Evolutionary conservation across 2,329 filamentous ascomycete species (phyloP).

Genomic region (Pezicula carpinea): DNA sequence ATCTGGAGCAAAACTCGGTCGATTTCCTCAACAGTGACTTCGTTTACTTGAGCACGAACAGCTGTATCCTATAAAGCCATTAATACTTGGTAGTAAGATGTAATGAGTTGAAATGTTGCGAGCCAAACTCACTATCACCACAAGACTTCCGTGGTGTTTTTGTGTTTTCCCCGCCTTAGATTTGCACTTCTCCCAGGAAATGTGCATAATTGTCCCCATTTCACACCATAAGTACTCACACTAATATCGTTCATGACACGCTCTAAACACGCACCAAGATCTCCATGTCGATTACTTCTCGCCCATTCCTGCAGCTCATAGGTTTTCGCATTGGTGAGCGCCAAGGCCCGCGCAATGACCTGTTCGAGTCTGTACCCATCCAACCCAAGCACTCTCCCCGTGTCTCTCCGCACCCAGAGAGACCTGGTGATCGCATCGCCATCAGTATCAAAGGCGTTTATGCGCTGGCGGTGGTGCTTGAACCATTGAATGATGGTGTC

Average conservation of each 20-base stretch:
- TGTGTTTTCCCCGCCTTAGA: background rate
- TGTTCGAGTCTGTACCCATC: slow-evolving; percentile 57
- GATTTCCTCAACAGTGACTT: slow-evolving; percentile 67
- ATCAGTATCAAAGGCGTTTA: slow-evolving; percentile 54
- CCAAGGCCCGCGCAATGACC: slow-evolving; percentile 63
- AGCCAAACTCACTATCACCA: background rate
- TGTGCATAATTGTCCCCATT: background rate
- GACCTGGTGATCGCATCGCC: slow-evolving; percentile 66
- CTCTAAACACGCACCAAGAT: slow-evolving; percentile 56
- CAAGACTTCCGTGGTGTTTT: background rate
- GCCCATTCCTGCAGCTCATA: slow-evolving; percentile 59
- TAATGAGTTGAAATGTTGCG: slow-evolving; percentile 28
- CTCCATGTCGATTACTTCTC: slow-evolving; percentile 46
- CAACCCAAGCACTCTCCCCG: slow-evolving; percentile 73
- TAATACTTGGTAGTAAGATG: slow-evolving; percentile 7
- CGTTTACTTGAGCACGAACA: slow-evolving; percentile 5
- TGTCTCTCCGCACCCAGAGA: slow-evolving; percentile 69
- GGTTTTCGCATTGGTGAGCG: slow-evolving; percentile 57
- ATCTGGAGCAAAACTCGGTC: slow-evolving; percentile 61
- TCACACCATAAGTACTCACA: slow-evolving; percentile 15
- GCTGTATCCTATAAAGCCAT: slow-evolving; percentile 4
- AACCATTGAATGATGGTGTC: slow-evolving; percentile 65
- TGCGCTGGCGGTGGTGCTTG: slow-evolving; percentile 47
- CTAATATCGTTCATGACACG: slow-evolving; percentile 14
- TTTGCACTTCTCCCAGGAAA: background rate